These are phyloP conservation scores for Coemansia sp. DNA, from an alignment of 192 early-diverging fungal species.

Conservation along the genomic window DNA sequence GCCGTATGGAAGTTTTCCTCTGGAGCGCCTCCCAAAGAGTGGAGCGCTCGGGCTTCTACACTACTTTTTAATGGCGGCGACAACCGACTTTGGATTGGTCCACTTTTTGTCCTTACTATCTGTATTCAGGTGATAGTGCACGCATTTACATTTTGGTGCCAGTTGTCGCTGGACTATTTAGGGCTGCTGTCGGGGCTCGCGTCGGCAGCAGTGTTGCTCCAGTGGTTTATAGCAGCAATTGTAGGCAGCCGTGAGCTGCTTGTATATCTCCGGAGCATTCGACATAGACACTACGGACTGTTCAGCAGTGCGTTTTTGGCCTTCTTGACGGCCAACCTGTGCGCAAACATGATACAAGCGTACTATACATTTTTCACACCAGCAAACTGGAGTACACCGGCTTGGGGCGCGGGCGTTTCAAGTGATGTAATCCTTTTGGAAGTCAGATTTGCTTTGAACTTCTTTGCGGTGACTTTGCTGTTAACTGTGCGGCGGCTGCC, in stretches of 20 bases:
- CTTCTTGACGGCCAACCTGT: conserved; percentile 19
- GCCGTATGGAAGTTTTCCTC: neutral
- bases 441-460: neutral
- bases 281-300: conserved; percentile 23
- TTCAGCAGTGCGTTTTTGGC: conserved; percentile 14
- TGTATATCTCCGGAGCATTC: conserved; percentile 1
- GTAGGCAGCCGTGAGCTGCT: neutral
- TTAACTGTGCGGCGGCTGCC: conserved; percentile 30
- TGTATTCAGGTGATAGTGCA: conserved; percentile 10
- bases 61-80: conserved; percentile 10
- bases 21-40: neutral
- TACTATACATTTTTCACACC: conserved; percentile 27
- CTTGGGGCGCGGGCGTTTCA: neutral
- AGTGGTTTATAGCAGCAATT: neutral
- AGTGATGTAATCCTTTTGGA: neutral
- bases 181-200: neutral
- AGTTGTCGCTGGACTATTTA: neutral
- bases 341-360: conserved; percentile 7
- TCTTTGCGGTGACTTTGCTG: conserved; percentile 9
- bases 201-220: neutral
- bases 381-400: conserved; percentile 17
- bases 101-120: conserved; percentile 11
- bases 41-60: neutral
- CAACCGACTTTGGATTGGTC: conserved; percentile 40
- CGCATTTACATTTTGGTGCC: neutral